Evolutionary conservation across 495 filamentous ascomycete genomes (phyloP).

Genomic region (Daldinia vernicosa): DNA sequence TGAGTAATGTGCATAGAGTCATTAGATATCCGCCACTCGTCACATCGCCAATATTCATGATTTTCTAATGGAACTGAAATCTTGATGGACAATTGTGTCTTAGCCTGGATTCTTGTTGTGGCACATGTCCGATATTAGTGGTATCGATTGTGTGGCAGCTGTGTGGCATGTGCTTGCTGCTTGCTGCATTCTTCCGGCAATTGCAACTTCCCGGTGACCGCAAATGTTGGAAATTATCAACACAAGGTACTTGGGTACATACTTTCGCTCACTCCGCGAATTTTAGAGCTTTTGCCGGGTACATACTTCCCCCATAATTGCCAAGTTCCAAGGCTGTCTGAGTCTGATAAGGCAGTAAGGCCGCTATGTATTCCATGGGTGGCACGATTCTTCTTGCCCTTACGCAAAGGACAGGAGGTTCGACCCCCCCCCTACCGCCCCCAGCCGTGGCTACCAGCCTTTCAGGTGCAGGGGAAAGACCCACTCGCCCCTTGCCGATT

Average conservation of each 20-base stretch:
- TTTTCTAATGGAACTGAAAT: constrained; percentile 6
- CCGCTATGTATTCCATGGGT: constrained; percentile 23
- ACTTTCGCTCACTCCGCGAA: neutral
- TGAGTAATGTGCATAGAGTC: neutral
- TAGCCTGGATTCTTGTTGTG: constrained; percentile 20
- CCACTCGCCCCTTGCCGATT: constrained; percentile 38
- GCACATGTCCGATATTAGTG: constrained; percentile 32
- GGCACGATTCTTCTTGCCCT: constrained; percentile 33
- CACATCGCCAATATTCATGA: constrained; percentile 19
- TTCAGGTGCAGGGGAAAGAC: constrained; percentile 31
- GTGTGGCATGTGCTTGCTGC: constrained; percentile 26
- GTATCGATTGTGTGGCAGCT: constrained; percentile 24
- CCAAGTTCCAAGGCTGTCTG: neutral
- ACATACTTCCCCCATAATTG: neutral
- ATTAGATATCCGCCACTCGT: neutral
- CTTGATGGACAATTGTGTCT: constrained; percentile 10
- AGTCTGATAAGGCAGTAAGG: constrained; percentile 27
- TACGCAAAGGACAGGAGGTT: constrained; percentile 4
- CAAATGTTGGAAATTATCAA: neutral
- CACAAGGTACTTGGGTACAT: neutral
- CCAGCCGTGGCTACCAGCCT: constrained; percentile 2
- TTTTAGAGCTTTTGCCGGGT: neutral
- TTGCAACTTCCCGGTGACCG: constrained; percentile 17
- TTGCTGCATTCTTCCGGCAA: constrained; percentile 35
- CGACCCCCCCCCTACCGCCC: constrained; percentile 16